Evolutionary conservation across 768 basidiomycete species (phyloP).

Genomic region (Lepiota subincarnata): DNA sequence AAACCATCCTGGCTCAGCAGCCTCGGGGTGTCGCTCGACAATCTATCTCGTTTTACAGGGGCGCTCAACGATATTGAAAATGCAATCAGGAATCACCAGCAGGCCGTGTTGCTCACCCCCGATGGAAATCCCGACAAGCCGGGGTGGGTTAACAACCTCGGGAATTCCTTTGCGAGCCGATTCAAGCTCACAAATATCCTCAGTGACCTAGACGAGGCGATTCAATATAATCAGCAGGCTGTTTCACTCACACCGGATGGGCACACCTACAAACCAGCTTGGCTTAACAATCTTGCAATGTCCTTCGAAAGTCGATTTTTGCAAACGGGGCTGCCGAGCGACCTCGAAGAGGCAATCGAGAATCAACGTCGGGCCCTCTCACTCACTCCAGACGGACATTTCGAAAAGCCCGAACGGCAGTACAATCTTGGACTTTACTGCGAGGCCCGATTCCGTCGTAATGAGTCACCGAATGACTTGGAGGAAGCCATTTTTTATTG

Average conservation of each 20-base stretch:
- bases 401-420: constrained; percentile 1
- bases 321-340: constrained; percentile 1
- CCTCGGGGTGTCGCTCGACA: constrained; percentile 16
- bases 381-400: constrained; percentile 14
- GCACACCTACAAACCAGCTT: not conserved
- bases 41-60: constrained; percentile 19
- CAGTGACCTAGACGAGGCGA: constrained; percentile 14
- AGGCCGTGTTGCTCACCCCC: constrained; percentile 5
- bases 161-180: constrained; percentile 16
- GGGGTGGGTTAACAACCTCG: constrained; percentile 14
- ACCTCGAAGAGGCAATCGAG: constrained; percentile 12
- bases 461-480: no score
- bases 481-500: no score
- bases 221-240: constrained; percentile 11
- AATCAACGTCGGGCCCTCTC: constrained; percentile 7
- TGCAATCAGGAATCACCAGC: constrained; percentile 4
- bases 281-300: constrained; percentile 12
- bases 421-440: constrained; percentile 11
- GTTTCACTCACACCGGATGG: constrained; percentile 9
- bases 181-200: constrained; percentile 10
- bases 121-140: constrained; percentile 13
- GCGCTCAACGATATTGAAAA: constrained; percentile 17
- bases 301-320: constrained; percentile 13
- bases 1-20: constrained; percentile 16
- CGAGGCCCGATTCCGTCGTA: not conserved